A percentile compares a stretch with the other conserved stretches of the same genome.
These are phyloP conservation scores for Laguncularia racemosa DNA, from an alignment of 345 rosid species.

Conservation along the genomic window DNA sequence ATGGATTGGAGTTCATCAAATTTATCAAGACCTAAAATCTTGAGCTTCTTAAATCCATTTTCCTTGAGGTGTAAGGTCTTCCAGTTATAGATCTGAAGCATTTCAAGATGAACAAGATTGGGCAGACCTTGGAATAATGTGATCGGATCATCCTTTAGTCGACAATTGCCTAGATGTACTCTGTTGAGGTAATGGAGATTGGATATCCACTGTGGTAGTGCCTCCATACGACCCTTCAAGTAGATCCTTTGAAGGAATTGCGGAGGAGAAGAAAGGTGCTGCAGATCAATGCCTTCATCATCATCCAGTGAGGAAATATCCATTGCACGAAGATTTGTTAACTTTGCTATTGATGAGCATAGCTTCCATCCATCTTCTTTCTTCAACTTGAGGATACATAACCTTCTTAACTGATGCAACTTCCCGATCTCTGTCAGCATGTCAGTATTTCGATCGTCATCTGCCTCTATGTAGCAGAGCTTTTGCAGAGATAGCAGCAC, in stretches of 20 bases:
- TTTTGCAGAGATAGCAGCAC: slow-evolving; percentile 8
- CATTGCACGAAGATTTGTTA: slow-evolving; percentile 13
- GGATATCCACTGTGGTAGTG: slow-evolving; percentile 21
- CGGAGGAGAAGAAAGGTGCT: slow-evolving; percentile 17
- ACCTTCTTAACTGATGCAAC: slow-evolving; percentile 11
- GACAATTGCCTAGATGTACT: slow-evolving; percentile 12
- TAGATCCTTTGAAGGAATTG: slow-evolving; percentile 16
- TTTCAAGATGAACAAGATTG: slow-evolving; percentile 16
- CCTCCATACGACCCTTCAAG: slow-evolving; percentile 14
- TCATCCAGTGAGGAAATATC: slow-evolving; percentile 8
- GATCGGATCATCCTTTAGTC: slow-evolving; percentile 12
- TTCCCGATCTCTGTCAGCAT: slow-evolving; percentile 9
- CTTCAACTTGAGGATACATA: slow-evolving; percentile 14
- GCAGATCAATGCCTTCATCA: slow-evolving; percentile 13
- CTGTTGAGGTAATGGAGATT: slow-evolving; percentile 14
- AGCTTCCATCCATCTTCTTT: slow-evolving; percentile 10
- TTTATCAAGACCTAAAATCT: slow-evolving; percentile 12
- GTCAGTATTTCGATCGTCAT: slow-evolving; percentile 1
- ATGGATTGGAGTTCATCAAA: slow-evolving; percentile 7
- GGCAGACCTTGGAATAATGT: slow-evolving; percentile 14
- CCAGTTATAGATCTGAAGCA: slow-evolving; percentile 13
- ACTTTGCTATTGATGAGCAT: slow-evolving; percentile 15
- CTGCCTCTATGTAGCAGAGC: slow-evolving; percentile 19
- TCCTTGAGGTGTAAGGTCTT: slow-evolving; percentile 7
- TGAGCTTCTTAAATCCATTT: slow-evolving; percentile 14